Conservation (phyloP, 164 flowering plant species). For the Cinnamomum micranthum region DNA sequence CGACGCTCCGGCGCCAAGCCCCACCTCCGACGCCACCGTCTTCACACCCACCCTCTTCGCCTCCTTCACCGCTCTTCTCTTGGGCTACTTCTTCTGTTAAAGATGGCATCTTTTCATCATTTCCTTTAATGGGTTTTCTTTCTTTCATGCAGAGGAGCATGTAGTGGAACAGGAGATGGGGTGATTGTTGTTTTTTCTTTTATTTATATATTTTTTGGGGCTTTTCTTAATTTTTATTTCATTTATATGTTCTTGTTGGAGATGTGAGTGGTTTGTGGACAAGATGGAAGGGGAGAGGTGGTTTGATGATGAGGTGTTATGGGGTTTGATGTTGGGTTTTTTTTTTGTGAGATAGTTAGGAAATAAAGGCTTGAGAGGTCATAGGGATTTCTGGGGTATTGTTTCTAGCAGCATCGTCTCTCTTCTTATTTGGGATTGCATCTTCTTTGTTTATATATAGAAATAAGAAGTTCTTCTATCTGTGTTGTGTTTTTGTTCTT, state of each 20-base stretch:
- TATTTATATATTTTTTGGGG: no score
- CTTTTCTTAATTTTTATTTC: no score
- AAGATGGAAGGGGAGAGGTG: no score
- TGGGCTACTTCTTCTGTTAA: slow-evolving; percentile 22
- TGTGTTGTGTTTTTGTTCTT: not conserved
- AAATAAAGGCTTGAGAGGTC: no score
- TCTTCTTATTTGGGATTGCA: not conserved
- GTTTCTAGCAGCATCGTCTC: not conserved
- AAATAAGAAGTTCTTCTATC: not conserved
- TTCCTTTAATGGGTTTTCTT: no score
- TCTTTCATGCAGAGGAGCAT: no score
- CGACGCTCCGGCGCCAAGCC: slow-evolving; percentile 31
- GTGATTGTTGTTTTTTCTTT: not conserved
- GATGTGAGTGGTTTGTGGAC: no score
- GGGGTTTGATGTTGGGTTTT: not conserved
- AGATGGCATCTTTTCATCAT: no score
- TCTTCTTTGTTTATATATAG: no score
- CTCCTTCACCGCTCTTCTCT: slow-evolving; percentile 22
- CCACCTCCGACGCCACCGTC: slow-evolving; percentile 21
- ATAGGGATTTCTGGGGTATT: not conserved
- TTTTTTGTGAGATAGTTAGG: not conserved
- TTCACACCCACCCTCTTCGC: slow-evolving; percentile 25
- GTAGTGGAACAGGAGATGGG: not conserved
- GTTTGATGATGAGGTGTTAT: not conserved
- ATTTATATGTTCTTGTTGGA: no score